Evolutionary conservation across 1,284 basidiomycete genomes (phyloP).

Genomic region (Trametes hirsuta): DNA sequence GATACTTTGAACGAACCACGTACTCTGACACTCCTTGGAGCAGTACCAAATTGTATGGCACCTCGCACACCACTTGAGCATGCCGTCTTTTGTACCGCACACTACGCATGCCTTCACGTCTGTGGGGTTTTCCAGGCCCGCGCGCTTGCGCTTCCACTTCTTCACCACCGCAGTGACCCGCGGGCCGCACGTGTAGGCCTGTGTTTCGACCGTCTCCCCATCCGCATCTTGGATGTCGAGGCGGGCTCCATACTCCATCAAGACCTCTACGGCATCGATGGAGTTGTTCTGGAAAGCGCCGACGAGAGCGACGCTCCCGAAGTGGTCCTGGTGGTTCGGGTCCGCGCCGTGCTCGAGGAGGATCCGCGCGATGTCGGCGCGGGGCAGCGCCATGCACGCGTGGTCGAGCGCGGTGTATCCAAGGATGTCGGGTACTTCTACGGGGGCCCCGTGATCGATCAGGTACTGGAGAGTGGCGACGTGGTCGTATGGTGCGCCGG

Average conservation of each 20-base stretch:
- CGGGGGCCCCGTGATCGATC: conserved; percentile 44
- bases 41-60: conserved; percentile 55
- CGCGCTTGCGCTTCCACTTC: conserved; percentile 52
- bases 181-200: conserved; percentile 44
- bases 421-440: conserved; percentile 49
- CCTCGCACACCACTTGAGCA: conserved; percentile 46
- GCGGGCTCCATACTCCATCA: conserved; percentile 54
- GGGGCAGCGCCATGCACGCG: conserved; percentile 35
- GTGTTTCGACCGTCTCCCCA: conserved; percentile 37
- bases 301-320: conserved; percentile 48
- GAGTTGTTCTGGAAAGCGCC: conserved; percentile 42
- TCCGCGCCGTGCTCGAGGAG: conserved; percentile 50
- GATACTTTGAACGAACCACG: conserved; percentile 21
- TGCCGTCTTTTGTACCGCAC: conserved; percentile 34
- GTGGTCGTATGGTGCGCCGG: conserved; percentile 3
- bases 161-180: conserved; percentile 48
- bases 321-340: conserved; percentile 41
- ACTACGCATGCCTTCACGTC: conserved; percentile 47
- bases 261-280: conserved; percentile 43
- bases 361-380: conserved; percentile 20
- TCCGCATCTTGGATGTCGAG: conserved; percentile 52
- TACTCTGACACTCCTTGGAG: conserved; percentile 56
- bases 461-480: conserved; percentile 45
- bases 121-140: conserved; percentile 44
- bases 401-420: conserved; percentile 56